These are phyloP conservation scores for Solanum gracilifrons DNA, from an alignment of 257 asterid species.

Conservation along the genomic window DNA sequence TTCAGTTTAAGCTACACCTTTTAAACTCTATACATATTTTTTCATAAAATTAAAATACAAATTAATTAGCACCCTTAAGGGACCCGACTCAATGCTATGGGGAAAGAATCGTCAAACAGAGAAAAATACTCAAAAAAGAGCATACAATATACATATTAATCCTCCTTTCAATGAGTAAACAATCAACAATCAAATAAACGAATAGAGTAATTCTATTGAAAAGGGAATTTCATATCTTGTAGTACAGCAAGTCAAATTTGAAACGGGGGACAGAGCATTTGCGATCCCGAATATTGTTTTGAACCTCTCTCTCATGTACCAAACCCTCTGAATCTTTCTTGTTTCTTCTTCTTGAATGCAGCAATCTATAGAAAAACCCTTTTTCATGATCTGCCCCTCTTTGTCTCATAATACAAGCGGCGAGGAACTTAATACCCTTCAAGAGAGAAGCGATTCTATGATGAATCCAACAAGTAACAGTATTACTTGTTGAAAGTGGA, in stretches of 20 bases:
- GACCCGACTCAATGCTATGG: neutral
- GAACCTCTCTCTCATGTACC: neutral
- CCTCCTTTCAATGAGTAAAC: neutral
- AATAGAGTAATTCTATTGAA: neutral
- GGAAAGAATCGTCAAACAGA: neutral
- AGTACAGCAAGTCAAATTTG: neutral
- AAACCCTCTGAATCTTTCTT: neutral
- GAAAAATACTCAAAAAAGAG: neutral
- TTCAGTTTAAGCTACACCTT: neutral
- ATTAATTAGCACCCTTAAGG: neutral
- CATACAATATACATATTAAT: neutral
- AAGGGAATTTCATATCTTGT: neutral
- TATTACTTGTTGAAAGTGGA: neutral
- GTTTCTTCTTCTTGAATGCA: neutral
- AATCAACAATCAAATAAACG: neutral
- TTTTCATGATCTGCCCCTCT: neutral
- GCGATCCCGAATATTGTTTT: neutral
- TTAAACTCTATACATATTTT: neutral
- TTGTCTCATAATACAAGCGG: neutral
- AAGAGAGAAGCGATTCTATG: neutral
- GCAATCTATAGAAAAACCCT: neutral
- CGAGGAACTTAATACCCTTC: neutral
- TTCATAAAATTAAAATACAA: no score
- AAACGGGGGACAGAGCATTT: neutral
- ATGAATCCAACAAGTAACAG: neutral